Percentiles rank a stretch among this genome's conserved stretches.
phyloP scores from a whole-genome alignment of 176 grass and related monocot species.

The Lolium multiflorum region DNA sequence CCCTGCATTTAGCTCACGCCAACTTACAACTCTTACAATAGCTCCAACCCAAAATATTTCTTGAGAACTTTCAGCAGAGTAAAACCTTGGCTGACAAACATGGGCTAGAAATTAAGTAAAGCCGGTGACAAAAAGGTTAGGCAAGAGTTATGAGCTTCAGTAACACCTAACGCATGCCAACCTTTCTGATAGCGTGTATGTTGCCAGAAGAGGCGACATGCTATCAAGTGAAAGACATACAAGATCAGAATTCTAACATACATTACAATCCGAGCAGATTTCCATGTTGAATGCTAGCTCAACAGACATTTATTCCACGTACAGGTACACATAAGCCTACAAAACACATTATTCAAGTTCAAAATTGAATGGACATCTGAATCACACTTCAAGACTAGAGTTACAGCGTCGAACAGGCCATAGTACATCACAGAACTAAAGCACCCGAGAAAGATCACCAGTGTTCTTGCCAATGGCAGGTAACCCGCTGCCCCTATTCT shows the following conservation, averaged over 20 bases:
- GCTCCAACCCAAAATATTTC: not conserved
- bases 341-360: constrained; percentile 49
- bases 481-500: not conserved
- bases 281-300: not conserved
- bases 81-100: not conserved
- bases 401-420: constrained; percentile 10
- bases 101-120: not conserved
- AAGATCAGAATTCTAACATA: not conserved
- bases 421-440: constrained; percentile 43
- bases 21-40: no score
- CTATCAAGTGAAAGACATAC: not conserved
- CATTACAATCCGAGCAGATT: not conserved
- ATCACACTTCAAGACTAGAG: constrained; percentile 34
- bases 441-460: constrained; percentile 1
- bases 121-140: not conserved
- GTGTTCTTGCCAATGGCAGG: not conserved
- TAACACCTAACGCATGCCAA: not conserved
- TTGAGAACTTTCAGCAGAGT: not conserved
- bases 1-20: not conserved
- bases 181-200: not conserved
- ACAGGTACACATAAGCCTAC: constrained; percentile 20
- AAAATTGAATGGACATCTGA: constrained; percentile 58
- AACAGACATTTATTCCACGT: constrained; percentile 48
- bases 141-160: not conserved
- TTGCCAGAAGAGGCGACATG: not conserved